Percentiles rank a stretch among this genome's conserved stretches.
phyloP scores from a whole-genome alignment of 2,329 filamentous ascomycete species.

The Hypoxylon sp. region DNA sequence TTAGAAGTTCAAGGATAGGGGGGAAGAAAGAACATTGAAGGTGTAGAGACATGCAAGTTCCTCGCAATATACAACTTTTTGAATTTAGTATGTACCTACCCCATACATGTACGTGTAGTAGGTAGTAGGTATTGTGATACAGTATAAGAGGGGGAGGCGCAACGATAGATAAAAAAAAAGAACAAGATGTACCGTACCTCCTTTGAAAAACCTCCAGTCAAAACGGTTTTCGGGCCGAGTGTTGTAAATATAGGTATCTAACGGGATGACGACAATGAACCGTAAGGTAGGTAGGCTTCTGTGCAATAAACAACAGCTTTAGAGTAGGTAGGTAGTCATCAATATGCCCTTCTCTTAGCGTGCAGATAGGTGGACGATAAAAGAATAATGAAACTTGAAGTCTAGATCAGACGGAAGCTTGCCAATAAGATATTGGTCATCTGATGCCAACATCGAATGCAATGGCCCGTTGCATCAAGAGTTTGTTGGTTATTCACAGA shows the following conservation, averaged over 20 bases:
- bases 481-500: slow-evolving; percentile 5
- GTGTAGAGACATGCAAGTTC: too few species aligned
- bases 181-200: too few species aligned
- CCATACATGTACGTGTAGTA: slow-evolving; percentile 1
- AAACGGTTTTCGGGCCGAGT: slow-evolving; percentile 20
- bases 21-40: neutral
- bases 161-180: slow-evolving; percentile 17
- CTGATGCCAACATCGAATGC: slow-evolving; percentile 5
- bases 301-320: neutral
- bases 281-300: slow-evolving; percentile 6
- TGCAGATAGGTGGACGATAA: neutral
- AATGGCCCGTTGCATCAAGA: slow-evolving; percentile 1
- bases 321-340: slow-evolving; percentile 6
- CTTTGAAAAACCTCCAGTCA: slow-evolving; percentile 23
- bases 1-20: neutral
- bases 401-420: slow-evolving; percentile 21
- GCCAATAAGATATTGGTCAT: slow-evolving; percentile 9
- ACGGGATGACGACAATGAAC: slow-evolving; percentile 25
- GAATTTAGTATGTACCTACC: neutral
- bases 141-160: slow-evolving; percentile 8
- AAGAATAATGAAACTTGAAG: slow-evolving; percentile 19
- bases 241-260: slow-evolving; percentile 17
- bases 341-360: neutral
- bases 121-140: neutral
- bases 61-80: neutral